Percentiles rank a stretch among this genome's conserved stretches.
phyloP scores from a whole-genome alignment of 2,329 filamentous ascomycete species.

The Drechslera avenae region DNA sequence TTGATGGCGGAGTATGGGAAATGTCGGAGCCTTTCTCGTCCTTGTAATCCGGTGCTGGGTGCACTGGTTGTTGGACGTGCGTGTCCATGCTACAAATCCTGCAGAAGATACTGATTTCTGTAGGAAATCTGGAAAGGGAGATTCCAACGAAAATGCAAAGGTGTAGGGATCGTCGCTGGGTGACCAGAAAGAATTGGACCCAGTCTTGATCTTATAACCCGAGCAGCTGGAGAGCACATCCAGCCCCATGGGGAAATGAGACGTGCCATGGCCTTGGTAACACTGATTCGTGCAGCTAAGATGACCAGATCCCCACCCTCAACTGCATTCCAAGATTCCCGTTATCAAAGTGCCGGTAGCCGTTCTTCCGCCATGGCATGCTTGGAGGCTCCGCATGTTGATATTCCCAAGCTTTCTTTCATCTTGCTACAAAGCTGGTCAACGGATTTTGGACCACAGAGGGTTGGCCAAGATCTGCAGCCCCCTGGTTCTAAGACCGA shows the following conservation, averaged over 20 bases:
- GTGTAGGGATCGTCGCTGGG: slow-evolving; percentile 7
- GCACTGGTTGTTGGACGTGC: not conserved
- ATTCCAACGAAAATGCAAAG: not conserved
- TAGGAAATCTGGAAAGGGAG: not conserved
- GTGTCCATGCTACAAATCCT: slow-evolving; percentile 7
- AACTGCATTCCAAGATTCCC: not conserved
- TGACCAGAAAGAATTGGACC: slow-evolving; percentile 5
- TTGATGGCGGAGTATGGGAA: slow-evolving; percentile 11
- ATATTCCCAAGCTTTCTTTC: slow-evolving; percentile 3
- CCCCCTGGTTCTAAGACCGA: slow-evolving; percentile 1
- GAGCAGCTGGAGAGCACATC: slow-evolving; percentile 1
- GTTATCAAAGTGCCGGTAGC: slow-evolving; percentile 9
- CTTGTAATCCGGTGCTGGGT: slow-evolving; percentile 13
- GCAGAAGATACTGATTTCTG: not conserved
- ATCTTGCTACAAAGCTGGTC: not conserved
- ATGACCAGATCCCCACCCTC: slow-evolving; percentile 7
- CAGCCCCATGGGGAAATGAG: slow-evolving; percentile 18
- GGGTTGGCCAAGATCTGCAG: slow-evolving; percentile 6
- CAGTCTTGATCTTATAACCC: slow-evolving; percentile 15
- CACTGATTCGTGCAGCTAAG: slow-evolving; percentile 17
- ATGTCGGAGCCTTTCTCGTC: slow-evolving; percentile 16
- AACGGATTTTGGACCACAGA: not conserved
- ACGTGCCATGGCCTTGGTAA: slow-evolving; percentile 19
- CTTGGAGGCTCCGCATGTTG: slow-evolving; percentile 2
- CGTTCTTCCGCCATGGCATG: slow-evolving; percentile 12